phyloP scores from a whole-genome alignment of 805 yeast genomes.

The Candida hungchunana region DNA sequence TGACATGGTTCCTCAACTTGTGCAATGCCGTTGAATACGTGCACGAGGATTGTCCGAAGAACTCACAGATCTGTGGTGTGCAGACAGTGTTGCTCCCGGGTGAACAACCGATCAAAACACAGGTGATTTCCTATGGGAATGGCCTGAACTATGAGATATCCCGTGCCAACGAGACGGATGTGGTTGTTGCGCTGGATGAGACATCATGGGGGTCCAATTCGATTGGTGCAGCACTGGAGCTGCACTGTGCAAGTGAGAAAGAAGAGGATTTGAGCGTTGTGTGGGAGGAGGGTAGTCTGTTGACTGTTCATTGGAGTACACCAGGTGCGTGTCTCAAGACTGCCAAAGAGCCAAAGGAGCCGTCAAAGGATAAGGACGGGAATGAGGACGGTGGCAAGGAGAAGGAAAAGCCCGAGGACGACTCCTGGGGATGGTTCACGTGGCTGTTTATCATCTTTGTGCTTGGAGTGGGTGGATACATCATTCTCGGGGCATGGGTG shows the following conservation, averaged over 20 bases:
- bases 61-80: slow-evolving; percentile 77
- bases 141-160: slow-evolving; percentile 33
- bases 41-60: slow-evolving; percentile 52
- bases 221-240: slow-evolving; percentile 43
- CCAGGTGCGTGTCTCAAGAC: slow-evolving; percentile 40
- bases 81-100: slow-evolving; percentile 52
- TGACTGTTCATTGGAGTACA: slow-evolving; percentile 33
- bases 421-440: slow-evolving; percentile 74
- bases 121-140: slow-evolving; percentile 55
- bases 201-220: slow-evolving; percentile 67
- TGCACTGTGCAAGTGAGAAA: slow-evolving; percentile 43
- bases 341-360: slow-evolving; percentile 25
- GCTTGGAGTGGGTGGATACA: slow-evolving; percentile 64
- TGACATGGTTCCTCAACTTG: slow-evolving; percentile 67
- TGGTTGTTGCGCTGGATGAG: slow-evolving; percentile 42
- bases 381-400: slow-evolving; percentile 23
- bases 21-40: slow-evolving; percentile 47
- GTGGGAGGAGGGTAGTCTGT: slow-evolving; percentile 18
- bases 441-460: slow-evolving; percentile 77
- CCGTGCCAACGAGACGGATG: slow-evolving; percentile 27
- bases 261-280: slow-evolving; percentile 28
- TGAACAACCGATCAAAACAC: slow-evolving; percentile 44
- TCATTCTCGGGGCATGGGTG: slow-evolving; percentile 71
- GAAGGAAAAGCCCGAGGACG: slow-evolving; percentile 24
- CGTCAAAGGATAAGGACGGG: slow-evolving; percentile 27